A percentile compares a stretch with the other conserved stretches of the same genome.
Evolutionary conservation across 352 stramenopile species (phyloP).

Genomic region (Globisporangium abappressorium): DNA sequence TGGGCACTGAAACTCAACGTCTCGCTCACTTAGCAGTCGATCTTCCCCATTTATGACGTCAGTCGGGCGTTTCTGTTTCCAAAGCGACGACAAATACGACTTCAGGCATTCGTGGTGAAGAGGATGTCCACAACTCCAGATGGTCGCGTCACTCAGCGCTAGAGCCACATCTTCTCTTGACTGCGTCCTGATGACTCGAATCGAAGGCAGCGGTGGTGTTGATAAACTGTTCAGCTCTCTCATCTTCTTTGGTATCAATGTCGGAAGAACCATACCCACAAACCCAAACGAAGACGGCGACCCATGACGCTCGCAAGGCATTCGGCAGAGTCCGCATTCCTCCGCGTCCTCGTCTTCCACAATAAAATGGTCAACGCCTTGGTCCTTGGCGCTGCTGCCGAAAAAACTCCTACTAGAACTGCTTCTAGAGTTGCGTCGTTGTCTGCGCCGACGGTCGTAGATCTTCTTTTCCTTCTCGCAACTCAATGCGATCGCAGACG

Average conservation of each 20-base stretch:
- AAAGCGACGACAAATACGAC: slow-evolving; percentile 65
- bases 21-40: slow-evolving; percentile 58
- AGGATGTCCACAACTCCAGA: slow-evolving; percentile 73
- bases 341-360: slow-evolving; percentile 29
- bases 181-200: not conserved
- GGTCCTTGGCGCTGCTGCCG: slow-evolving; percentile 12
- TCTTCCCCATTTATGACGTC: slow-evolving; percentile 52
- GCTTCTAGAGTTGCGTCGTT: slow-evolving; percentile 30
- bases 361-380: slow-evolving; percentile 14
- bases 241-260: slow-evolving; percentile 44
- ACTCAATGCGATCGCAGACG: slow-evolving; percentile 53
- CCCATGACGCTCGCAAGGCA: slow-evolving; percentile 43
- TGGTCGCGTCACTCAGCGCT: slow-evolving; percentile 32
- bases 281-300: slow-evolving; percentile 55
- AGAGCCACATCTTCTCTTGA: not conserved
- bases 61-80: slow-evolving; percentile 51
- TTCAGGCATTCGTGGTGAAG: slow-evolving; percentile 72
- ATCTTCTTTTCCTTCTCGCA: slow-evolving; percentile 43
- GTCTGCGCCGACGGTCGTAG: slow-evolving; percentile 28
- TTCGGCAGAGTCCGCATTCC: slow-evolving; percentile 64
- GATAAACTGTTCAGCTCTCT: not conserved
- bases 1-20: slow-evolving; percentile 76
- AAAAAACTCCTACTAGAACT: slow-evolving; percentile 12
- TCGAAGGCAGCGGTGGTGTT: slow-evolving; percentile 8
- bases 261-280: slow-evolving; percentile 70